Base-by-base conservation (phyloP, 305 asterid species). In the Caryopteris hybrid region DNA sequence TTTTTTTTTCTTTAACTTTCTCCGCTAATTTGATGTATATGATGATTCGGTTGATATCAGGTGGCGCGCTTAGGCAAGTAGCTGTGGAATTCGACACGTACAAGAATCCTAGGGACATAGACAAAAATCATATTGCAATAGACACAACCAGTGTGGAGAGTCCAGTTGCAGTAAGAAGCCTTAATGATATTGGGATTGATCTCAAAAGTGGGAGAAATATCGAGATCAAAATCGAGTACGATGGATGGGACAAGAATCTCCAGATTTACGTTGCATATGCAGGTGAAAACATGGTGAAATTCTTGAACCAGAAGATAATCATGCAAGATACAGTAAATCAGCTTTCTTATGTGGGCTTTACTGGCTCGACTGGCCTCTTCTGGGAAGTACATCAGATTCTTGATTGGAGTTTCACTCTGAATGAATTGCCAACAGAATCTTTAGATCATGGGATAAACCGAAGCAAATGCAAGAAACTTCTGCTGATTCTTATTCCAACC, bases 51-150 rank as follows among this genome's bases (percentile, higher is more conserved):
- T 27, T 31, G 13, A 9, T 57, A 13, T 54, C 74, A 82, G 92
- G 89, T 6, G 79, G 82, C 1, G 67, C 63, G 23, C 74, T 80
- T 41, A 79, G 23, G 9, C 92, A 86, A 62, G 73, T 86, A 0
- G 89, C 90, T 1, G 83, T 88, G 29, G 92, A 76, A 69, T 69
- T 86, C 10, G 90, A 84, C 74, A 76, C 90, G 1, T 84, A 74
- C 81, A 79, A 77, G 74, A 88, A 84, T 21, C 86, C 82, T 34
- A 76, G 76, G 0, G 92, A 88, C 41, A 68, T 62, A 53, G 86
- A 86, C 20, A 75, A 65, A 39, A 83, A 84, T 77, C 89, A 88
- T 42, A 63, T 83, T 1, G 91, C 86, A 33, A 66, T 88, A 6
- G 92, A 75, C 67, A 82, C 85, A 0, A 74, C 76, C 2, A 84